Evolutionary conservation across 116 monocot genomes (phyloP).

Genomic region (Iris pallida): DNA sequence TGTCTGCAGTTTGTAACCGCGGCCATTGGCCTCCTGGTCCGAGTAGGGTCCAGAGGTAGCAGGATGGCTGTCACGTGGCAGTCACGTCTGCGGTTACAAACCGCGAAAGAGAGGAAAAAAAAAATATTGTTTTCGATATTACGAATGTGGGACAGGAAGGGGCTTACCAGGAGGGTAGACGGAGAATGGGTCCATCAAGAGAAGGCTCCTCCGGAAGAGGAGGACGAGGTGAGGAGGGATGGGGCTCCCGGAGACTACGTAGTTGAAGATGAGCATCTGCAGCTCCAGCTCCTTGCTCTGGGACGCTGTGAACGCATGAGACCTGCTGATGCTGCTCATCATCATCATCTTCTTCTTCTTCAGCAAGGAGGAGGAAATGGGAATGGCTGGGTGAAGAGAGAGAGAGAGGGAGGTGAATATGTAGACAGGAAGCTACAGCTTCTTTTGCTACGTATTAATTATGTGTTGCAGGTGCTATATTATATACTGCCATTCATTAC

Average conservation of each 20-base stretch:
- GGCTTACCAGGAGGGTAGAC: slow-evolving; percentile 21
- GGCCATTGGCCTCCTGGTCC: too few relatives aligned
- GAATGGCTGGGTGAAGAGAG: too few relatives aligned
- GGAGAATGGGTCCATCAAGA: slow-evolving; percentile 1
- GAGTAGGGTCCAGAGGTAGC: too few relatives aligned
- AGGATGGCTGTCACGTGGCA: too few relatives aligned
- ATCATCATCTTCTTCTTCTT: not conserved
- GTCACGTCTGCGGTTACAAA: too few relatives aligned
- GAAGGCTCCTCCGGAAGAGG: slow-evolving; percentile 49
- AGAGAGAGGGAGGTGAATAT: too few relatives aligned
- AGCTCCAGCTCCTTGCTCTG: slow-evolving; percentile 86
- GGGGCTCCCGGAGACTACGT: slow-evolving; percentile 63
- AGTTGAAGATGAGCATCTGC: slow-evolving; percentile 79
- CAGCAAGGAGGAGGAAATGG: not conserved
- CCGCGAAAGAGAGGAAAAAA: too few relatives aligned
- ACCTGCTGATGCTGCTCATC: slow-evolving; percentile 26
- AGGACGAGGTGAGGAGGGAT: slow-evolving; percentile 66
- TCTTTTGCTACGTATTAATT: not conserved
- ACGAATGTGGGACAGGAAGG: too few relatives aligned
- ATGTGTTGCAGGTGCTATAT: not conserved
- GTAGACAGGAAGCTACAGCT: not conserved
- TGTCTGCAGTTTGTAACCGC: too few relatives aligned
- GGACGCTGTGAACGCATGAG: slow-evolving; percentile 53
- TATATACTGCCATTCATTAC: not conserved
- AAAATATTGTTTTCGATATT: too few relatives aligned